Base-by-base conservation (phyloP, 768 basidiomycete species). In the Amanita rubescens region DNA sequence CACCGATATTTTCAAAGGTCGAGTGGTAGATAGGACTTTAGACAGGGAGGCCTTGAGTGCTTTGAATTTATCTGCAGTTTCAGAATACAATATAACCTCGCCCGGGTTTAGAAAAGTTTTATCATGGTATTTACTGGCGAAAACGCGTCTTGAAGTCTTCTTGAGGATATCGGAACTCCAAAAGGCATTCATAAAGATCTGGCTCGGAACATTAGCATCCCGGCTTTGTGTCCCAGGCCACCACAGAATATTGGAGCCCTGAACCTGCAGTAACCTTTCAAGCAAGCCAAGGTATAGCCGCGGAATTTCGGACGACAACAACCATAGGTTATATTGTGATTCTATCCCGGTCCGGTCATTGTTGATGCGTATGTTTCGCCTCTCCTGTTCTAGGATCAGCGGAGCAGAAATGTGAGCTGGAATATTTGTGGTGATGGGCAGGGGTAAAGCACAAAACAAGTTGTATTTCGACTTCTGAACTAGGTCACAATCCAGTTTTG, bases 341-440 rank as follows among this genome's bases (percentile, higher is more conserved):
- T 74, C 73, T 11, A 30, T 24, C 2, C 58, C 43, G 27, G 61
- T 65, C 24, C 58, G 60, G 27, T 65, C 65, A 3, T 64, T 66
- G 57, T 77, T 75, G 42, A 73, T 66, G 6, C 74, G 69, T 35
- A 77, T 70, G 24, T 68, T 65, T 35, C 78, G 60, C 33, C 78
- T 61, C 57, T 80, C 78, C 2, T 74, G 68, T 0, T 77, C 69
- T 4, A 79, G 61, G 38, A 75, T 67, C 56, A 77, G 79, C 0
- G 75, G 71, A 0, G 73, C 77, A 48, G 69, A 71, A 9, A 79
- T 60, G 55, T 80, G 78, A 1, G 75, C 67, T 0, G 78, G 77
- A 0, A 80, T 63, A 3, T 67, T 59, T 2, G 68, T 75, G 3
- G 59, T 20, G 3, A 71, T 65, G 3, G 71, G 70, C 1, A 79